A percentile compares a stretch with the other conserved stretches of the same genome.
Evolutionary conservation across 2,329 filamentous ascomycete species (phyloP).

Genomic region (Remersonia thermophila): DNA sequence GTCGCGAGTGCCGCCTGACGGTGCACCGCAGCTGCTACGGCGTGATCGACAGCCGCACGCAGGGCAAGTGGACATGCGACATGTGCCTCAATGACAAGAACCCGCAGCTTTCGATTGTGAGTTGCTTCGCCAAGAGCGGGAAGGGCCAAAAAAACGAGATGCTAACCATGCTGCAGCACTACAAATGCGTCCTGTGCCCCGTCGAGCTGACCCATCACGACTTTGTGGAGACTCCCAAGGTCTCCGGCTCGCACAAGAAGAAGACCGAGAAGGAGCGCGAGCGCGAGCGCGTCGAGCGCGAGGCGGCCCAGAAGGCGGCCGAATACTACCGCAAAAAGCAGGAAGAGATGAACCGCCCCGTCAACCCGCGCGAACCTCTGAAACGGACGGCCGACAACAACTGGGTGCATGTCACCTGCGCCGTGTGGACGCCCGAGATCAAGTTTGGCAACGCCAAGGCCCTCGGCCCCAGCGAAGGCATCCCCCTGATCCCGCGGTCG

Average conservation of each 20-base stretch:
- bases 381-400: conserved; percentile 95
- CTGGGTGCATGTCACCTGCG: conserved; percentile 93
- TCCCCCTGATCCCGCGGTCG: conserved; percentile 63
- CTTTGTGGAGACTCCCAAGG: conserved; percentile 70
- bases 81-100: conserved; percentile 92
- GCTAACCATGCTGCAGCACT: conserved; percentile 41
- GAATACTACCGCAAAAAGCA: conserved; percentile 78
- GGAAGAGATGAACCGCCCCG: conserved; percentile 68
- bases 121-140: no score
- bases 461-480: conserved; percentile 78
- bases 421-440: conserved; percentile 82
- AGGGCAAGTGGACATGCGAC: conserved; percentile 85
- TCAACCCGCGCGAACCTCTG: conserved; percentile 75
- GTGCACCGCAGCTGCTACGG: conserved; percentile 92
- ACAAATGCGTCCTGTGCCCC: conserved; percentile 87
- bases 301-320: conserved; percentile 65
- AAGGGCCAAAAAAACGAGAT: background rate
- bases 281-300: conserved; percentile 74
- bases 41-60: conserved; percentile 55
- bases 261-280: conserved; percentile 78
- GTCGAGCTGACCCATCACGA: conserved; percentile 71
- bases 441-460: conserved; percentile 79
- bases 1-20: conserved; percentile 77
- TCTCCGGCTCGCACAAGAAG: conserved; percentile 62
- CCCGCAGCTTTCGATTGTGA: conserved; percentile 79